Conservation (phyloP, 2,329 filamentous ascomycete species). For the Penicillium sp. region DNA sequence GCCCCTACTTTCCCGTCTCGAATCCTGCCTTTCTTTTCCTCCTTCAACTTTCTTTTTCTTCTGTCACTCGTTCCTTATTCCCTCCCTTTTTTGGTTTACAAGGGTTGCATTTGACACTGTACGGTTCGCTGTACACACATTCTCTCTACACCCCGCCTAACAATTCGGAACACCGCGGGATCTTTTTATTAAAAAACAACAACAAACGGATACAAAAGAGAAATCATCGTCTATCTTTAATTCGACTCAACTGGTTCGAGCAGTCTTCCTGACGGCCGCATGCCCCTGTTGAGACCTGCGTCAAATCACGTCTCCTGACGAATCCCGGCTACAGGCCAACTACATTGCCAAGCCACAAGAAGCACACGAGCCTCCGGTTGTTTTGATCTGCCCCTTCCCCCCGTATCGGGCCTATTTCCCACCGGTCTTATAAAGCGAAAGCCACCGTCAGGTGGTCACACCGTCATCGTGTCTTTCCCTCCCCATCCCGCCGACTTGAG, state of each 20-base stretch:
- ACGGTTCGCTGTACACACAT: conserved; percentile 1
- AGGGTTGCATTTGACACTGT: not conserved
- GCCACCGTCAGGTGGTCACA: conserved; percentile 33
- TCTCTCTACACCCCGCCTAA: not conserved
- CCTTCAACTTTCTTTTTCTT: not conserved
- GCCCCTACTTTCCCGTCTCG: conserved; percentile 7
- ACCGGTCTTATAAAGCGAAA: conserved; percentile 14
- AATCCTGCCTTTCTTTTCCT: not conserved
- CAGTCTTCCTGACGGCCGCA: not conserved
- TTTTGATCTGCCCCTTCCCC: not conserved
- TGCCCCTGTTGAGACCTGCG: not conserved
- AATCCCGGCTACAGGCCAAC: not conserved
- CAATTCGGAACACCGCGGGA: conserved; percentile 1
- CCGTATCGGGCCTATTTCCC: conserved; percentile 5
- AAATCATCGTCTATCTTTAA: not conserved
- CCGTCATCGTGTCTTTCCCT: conserved; percentile 34
- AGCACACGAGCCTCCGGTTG: conserved; percentile 3
- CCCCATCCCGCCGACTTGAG: conserved; percentile 29
- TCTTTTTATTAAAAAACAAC: not conserved
- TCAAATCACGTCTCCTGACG: not conserved
- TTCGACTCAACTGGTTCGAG: not conserved
- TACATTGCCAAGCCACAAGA: conserved; percentile 6
- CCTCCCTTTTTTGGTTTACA: not conserved
- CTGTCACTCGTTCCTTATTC: conserved; percentile 5
- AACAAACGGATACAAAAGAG: not conserved